These are phyloP conservation scores for Linnemannia zychae DNA, from an alignment of 192 early-diverging fungal genomes.

Conservation along the genomic window DNA sequence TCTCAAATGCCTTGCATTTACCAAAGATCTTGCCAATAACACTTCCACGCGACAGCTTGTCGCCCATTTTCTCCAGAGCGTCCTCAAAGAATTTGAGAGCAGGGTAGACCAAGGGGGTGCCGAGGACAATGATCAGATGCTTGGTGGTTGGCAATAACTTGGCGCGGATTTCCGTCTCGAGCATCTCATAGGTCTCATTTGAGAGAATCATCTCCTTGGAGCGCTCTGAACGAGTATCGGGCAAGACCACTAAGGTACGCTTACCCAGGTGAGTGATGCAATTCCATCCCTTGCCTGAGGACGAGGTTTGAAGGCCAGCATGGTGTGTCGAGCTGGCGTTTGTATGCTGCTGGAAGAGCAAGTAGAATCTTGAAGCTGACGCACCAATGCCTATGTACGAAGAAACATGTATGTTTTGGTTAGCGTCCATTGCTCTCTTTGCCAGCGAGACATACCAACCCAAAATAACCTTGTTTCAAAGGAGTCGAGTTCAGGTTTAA, in stretches of 20 bases:
- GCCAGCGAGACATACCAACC: background rate
- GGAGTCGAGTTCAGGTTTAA: background rate
- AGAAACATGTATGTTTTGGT: background rate
- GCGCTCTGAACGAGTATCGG: slow-evolving; percentile 85
- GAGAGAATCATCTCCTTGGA: slow-evolving; percentile 71
- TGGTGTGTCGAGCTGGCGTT: slow-evolving; percentile 67
- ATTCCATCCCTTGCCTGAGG: slow-evolving; percentile 61
- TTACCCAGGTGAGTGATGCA: slow-evolving; percentile 80
- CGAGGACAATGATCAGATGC: slow-evolving; percentile 79
- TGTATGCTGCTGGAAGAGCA: slow-evolving; percentile 88
- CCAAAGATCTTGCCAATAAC: slow-evolving; percentile 67
- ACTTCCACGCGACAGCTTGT: slow-evolving; percentile 61
- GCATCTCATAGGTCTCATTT: slow-evolving; percentile 69
- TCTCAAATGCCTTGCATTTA: slow-evolving; percentile 68
- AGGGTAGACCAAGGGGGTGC: slow-evolving; percentile 85
- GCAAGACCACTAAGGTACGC: slow-evolving; percentile 69
- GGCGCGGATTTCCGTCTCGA: slow-evolving; percentile 68
- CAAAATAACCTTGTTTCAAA: background rate
- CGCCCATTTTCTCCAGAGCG: slow-evolving; percentile 65
- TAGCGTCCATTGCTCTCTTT: background rate
- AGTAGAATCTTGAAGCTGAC: slow-evolving; percentile 81
- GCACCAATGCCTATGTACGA: slow-evolving; percentile 63
- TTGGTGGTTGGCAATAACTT: slow-evolving; percentile 65
- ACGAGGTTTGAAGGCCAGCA: slow-evolving; percentile 67
- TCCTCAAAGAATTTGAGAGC: slow-evolving; percentile 78